A percentile compares a stretch with the other conserved stretches of the same genome.
phyloP scores from a whole-genome alignment of 2,329 filamentous ascomycete species.

The Fusarium kyushuense region DNA sequence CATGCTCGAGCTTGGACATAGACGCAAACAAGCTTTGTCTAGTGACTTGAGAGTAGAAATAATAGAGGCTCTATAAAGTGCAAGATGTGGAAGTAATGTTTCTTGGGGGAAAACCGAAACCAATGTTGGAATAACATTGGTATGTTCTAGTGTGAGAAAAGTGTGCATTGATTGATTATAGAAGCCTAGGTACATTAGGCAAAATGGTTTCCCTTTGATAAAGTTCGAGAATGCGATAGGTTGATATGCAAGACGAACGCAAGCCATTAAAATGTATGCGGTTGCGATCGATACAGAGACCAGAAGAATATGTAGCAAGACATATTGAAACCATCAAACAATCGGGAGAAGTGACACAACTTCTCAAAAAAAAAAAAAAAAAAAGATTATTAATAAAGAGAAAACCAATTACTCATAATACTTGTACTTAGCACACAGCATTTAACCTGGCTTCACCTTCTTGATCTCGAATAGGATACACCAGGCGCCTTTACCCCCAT shows the following conservation, averaged over 20 bases:
- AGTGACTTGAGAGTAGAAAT: conserved; percentile 6
- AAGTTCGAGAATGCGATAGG: neutral
- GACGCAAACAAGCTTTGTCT: conserved; percentile 29
- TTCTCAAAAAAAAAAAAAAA: neutral
- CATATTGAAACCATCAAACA: neutral
- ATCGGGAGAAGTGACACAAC: neutral
- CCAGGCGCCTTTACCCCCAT: conserved; percentile 36
- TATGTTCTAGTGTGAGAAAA: neutral
- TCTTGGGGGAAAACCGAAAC: neutral
- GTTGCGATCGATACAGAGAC: neutral
- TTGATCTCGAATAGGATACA: conserved; percentile 32
- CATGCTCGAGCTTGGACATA: conserved; percentile 69
- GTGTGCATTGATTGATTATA: neutral
- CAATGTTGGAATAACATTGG: neutral
- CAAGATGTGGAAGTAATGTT: neutral
- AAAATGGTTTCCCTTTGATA: neutral
- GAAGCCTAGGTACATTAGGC: neutral
- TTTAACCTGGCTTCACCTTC: conserved; percentile 22
- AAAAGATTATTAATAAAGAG: conserved; percentile 2
- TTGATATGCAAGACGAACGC: neutral
- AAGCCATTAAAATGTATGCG: neutral
- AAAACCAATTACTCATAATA: conserved; percentile 26
- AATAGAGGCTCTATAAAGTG: conserved; percentile 3
- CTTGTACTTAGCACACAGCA: conserved; percentile 10
- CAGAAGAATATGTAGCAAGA: neutral